Evolutionary conservation across 345 rosid species (phyloP), one percentile per base, ranked within the genome.

Genomic region (Iberis pinnata): DNA sequence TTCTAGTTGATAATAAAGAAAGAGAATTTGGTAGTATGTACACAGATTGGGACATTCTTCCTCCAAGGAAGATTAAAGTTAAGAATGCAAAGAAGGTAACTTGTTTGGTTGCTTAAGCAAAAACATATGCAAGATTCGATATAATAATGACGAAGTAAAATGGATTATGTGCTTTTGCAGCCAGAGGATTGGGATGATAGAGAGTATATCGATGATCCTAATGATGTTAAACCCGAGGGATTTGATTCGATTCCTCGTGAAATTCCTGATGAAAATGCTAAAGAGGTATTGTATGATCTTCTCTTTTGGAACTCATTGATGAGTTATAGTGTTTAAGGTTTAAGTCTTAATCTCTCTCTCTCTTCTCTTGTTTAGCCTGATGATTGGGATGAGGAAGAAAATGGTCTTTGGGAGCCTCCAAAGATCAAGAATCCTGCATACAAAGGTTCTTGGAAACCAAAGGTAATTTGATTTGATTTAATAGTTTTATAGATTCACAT

Each of bases 21-120:
- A 79, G 88, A 66, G 98, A 90, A 44, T 73, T 76, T 2, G 96
- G 98, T 12, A 87, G 89, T 83, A 73, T 90, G 87, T 87, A 90
- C 67, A 73, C 81, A 18, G 96, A 90, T 44, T 90, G 95, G 96
- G 95, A 87, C 56, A 90, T 90, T 48, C 95, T 90, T 74, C 96
- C 98, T 36, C 98, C 98, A 0, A 75, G 65, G 14, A 90, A 79
- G 74, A 75, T 90, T 42, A 90, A 73, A 70, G 88, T 69, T 63
- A 62, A 75, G 20, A 78, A 82, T 43, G 96, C 92, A 25, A 87
- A 78, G 68, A 90, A 77, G 96, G 98, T 90, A 65, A 40, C 33
- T 37, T 22, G 38, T n/a, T 3, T 36, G 2, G 31, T 22, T 37
- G 48, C 53, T 56, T 15, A n/a, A n/a, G n/a, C n/a, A n/a, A n/a